A percentile compares a stretch with the other conserved stretches of the same genome.
Conservation (phyloP, 2,329 filamentous ascomycete genomes). For the Podosphaera fusca region DNA sequence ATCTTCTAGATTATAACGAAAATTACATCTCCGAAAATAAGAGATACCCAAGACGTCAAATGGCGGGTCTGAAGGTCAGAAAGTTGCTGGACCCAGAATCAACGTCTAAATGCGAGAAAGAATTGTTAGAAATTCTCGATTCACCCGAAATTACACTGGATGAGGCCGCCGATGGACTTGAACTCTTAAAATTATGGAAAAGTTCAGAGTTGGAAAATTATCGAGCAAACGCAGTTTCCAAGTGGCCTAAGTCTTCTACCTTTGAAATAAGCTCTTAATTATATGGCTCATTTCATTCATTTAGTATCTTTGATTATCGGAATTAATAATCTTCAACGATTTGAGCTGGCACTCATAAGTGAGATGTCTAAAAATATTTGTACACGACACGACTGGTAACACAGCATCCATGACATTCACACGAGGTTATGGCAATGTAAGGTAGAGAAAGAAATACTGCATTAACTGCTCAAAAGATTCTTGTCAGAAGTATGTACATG, state of each 20-base stretch:
- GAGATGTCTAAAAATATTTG: too few relatives aligned
- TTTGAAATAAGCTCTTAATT: too few relatives aligned
- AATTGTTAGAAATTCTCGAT: constrained; percentile 34
- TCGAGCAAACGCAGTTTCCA: constrained; percentile 24
- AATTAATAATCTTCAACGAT: too few relatives aligned
- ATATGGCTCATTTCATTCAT: too few relatives aligned
- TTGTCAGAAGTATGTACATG: too few relatives aligned
- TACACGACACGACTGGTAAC: too few relatives aligned
- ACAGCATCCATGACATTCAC: too few relatives aligned
- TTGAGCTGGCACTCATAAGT: too few relatives aligned
- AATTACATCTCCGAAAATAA: constrained; percentile 40
- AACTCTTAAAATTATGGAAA: constrained; percentile 25
- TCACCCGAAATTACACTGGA: constrained; percentile 26
- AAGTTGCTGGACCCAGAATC: constrained; percentile 33
- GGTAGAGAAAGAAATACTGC: too few relatives aligned
- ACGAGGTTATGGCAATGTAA: too few relatives aligned
- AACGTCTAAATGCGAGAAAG: constrained; percentile 32
- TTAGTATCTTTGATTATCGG: too few relatives aligned
- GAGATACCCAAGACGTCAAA: constrained; percentile 34
- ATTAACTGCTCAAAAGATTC: too few relatives aligned
- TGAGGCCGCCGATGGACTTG: constrained; percentile 31
- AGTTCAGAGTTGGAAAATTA: constrained; percentile 26
- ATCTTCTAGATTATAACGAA: constrained; percentile 41
- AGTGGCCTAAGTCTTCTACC: constrained; percentile 17
- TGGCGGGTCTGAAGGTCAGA: constrained; percentile 37